Evolutionary conservation across 2,329 filamentous ascomycete genomes (phyloP), one percentile per base, ranked within the genome.

Genomic region (Trichoderma cornu-damae): DNA sequence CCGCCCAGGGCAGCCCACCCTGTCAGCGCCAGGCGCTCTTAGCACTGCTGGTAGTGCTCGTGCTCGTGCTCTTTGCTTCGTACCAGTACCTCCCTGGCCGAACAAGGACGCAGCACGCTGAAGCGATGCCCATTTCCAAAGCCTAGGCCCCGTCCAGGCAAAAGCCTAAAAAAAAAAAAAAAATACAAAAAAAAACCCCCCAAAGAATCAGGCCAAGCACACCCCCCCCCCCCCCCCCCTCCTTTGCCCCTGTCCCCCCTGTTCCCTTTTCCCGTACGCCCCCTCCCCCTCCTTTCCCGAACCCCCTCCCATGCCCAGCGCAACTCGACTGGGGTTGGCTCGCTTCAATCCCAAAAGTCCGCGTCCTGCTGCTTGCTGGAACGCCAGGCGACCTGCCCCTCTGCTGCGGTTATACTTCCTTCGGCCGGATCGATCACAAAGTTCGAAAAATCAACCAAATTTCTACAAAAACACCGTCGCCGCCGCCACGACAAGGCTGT

Each of bases 331-430:
- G 46, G n/a, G 46, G 47, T 35, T 24, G 18, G 11, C 37, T 20
- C 20, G 47, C 50, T 53, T 38, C 55, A 46, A 50, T 48, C 48
- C 55, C 55, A 52, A 58, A 58, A 58, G 55, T 58, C 55, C 53
- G 53, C 53, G 11, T 57, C 37, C 40, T 52, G 32, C 48, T 44
- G 40, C 40, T 38, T 34, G n/a, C 20, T 26, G 26, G 26, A 20
- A 52, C 42, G 18, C 34, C 56, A 22, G 16, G n/a, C n/a, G n/a
- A n/a, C 35, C 34, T 58, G 56, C 56, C 56, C 56, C 56, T 58
- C 56, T 58, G 42, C 34, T 42, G 14, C 30, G 32, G n/a, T 20
- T 35, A 30, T 51, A 37, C 55, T 48, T 50, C 55, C 47, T 38
- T 18, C 48, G 16, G 32, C 35, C 49, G n/a, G 40, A 52, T 52